Percentiles rank a stretch among this genome's conserved stretches.
phyloP scores from a whole-genome alignment of 371 early-diverging fungal species.

The Thermomucor indicae-seudaticae region DNA sequence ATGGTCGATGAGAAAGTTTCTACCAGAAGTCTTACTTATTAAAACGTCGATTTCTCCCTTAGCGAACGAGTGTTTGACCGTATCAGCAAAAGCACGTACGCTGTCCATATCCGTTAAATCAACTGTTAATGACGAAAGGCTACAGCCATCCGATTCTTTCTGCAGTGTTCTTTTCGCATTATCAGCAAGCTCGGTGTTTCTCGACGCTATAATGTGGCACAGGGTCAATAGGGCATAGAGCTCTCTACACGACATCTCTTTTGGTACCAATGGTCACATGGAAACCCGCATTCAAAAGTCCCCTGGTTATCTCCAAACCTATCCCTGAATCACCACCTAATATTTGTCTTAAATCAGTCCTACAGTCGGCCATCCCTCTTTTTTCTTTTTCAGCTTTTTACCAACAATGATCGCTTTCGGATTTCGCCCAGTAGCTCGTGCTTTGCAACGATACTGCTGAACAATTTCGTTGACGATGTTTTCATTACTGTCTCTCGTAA shows the following conservation, averaged over 20 bases:
- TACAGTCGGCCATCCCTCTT: no score
- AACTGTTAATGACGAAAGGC: no score
- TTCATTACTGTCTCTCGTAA: no score
- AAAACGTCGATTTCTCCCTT: conserved; percentile 18
- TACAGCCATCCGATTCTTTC: no score
- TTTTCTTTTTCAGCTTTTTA: background rate
- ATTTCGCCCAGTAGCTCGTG: no score
- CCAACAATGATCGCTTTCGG: no score
- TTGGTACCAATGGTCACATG: conserved; percentile 40
- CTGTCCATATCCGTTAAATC: conserved; percentile 22
- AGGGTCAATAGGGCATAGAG: no score
- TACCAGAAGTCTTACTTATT: conserved; percentile 22
- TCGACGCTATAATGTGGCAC: conserved; percentile 6
- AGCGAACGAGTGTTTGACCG: conserved; percentile 13
- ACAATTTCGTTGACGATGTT: no score
- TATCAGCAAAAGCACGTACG: conserved; percentile 16
- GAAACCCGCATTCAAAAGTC: conserved; percentile 26
- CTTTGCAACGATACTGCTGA: no score
- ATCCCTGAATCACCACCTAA: conserved; percentile 45
- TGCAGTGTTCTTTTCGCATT: conserved; percentile 2
- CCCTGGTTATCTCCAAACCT: conserved; percentile 31
- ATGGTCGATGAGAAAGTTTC: background rate
- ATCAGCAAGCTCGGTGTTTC: background rate
- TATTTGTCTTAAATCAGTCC: background rate
- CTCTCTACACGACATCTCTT: no score